A percentile compares a stretch with the other conserved stretches of the same genome.
phyloP scores from a whole-genome alignment of 2,329 filamentous ascomycete genomes.

The Clonostachys chloroleuca region DNA sequence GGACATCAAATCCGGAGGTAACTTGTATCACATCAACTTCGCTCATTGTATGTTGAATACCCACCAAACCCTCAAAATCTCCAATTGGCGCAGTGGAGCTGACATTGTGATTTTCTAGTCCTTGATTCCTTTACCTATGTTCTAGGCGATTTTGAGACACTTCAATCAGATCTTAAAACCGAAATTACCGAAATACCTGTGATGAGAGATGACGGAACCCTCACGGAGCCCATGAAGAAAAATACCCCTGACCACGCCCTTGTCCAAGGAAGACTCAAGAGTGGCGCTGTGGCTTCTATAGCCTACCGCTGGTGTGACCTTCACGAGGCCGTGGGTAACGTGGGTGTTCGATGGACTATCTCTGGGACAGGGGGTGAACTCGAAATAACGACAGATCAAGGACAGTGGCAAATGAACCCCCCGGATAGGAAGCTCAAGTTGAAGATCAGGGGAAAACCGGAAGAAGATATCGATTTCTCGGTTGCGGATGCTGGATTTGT shows the following conservation, averaged over 20 bases:
- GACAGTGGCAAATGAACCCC: too few relatives aligned
- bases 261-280: slow-evolving; percentile 21
- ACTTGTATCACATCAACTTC: slow-evolving; percentile 15
- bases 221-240: slow-evolving; percentile 3
- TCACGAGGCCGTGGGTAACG: slow-evolving; percentile 9
- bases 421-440: too few relatives aligned
- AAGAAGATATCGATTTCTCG: too few relatives aligned
- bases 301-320: slow-evolving; percentile 10
- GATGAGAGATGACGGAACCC: too few relatives aligned
- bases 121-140: slow-evolving; percentile 23
- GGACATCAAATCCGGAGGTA: slow-evolving; percentile 12
- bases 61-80: too few relatives aligned
- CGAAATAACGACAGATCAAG: slow-evolving; percentile 5
- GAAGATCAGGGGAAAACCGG: too few relatives aligned
- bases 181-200: too few relatives aligned
- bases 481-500: too few relatives aligned
- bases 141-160: slow-evolving; percentile 18
- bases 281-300: slow-evolving; percentile 20
- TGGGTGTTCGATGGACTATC: slow-evolving; percentile 23
- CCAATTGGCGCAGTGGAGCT: too few relatives aligned
- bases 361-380: slow-evolving; percentile 28
- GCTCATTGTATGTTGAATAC: slow-evolving; percentile 17
- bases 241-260: slow-evolving; percentile 25
- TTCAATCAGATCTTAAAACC: too few relatives aligned
- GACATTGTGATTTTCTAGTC: slow-evolving; percentile 10